A percentile compares a stretch with the other conserved stretches of the same genome.
Conservation (phyloP, 768 basidiomycete genomes). For the Gymnopilus junonius region DNA sequence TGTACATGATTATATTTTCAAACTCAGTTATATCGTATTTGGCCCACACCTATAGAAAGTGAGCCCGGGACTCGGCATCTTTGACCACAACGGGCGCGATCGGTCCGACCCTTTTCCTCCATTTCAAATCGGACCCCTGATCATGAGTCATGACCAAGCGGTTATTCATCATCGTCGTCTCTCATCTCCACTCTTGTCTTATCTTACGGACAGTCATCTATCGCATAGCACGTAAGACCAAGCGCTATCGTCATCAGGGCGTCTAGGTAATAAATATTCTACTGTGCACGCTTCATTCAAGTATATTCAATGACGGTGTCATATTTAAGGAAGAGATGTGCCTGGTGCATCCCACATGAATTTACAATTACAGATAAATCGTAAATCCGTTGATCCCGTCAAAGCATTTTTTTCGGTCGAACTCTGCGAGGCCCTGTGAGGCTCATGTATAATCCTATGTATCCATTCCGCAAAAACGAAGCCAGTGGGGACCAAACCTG, state of each 20-base stretch:
- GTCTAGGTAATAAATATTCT: neutral
- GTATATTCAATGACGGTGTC: neutral
- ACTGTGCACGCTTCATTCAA: neutral
- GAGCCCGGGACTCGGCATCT: conserved; percentile 20
- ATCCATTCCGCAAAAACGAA: neutral
- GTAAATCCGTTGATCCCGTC: too few relatives aligned
- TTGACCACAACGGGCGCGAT: conserved; percentile 2
- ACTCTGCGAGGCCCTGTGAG: too few relatives aligned
- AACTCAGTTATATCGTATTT: too few relatives aligned
- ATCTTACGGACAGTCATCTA: too few relatives aligned
- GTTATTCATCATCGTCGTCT: conserved; percentile 18
- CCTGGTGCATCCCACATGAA: neutral
- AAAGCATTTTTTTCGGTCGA: too few relatives aligned
- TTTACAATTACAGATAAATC: neutral
- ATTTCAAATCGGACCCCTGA: conserved; percentile 9
- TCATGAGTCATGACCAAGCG: neutral
- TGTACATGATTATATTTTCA: too few relatives aligned
- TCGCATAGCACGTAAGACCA: neutral
- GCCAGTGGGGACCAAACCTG: neutral
- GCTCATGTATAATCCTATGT: neutral
- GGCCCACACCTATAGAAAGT: too few relatives aligned
- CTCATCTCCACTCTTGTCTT: conserved; percentile 6
- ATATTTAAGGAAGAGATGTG: neutral
- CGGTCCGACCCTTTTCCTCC: conserved; percentile 20
- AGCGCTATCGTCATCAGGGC: neutral